phyloP scores from a whole-genome alignment of 169 alveolate genomes.

The Cryptosporidium baileyi region DNA sequence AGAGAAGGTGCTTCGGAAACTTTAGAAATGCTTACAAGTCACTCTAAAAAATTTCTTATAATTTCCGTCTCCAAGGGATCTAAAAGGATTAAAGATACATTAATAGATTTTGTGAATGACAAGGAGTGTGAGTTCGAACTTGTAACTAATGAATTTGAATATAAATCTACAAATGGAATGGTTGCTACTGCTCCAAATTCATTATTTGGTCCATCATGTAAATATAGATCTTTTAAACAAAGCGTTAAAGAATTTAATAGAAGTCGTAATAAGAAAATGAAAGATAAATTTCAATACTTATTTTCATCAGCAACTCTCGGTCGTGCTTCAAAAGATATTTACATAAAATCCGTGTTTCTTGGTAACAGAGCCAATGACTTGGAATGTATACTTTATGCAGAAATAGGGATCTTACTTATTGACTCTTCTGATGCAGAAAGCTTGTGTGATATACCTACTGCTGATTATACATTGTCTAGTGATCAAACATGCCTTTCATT shows the following conservation, averaged over 20 bases:
- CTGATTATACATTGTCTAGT: neutral
- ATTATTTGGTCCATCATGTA: slow-evolving; percentile 58
- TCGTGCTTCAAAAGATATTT: slow-evolving; percentile 1
- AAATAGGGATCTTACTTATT: slow-evolving; percentile 34
- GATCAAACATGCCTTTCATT: neutral
- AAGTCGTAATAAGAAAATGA: neutral
- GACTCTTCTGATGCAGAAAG: neutral
- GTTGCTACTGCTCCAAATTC: slow-evolving; percentile 39
- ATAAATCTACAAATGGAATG: neutral
- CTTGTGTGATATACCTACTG: slow-evolving; percentile 14
- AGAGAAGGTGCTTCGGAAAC: slow-evolving; percentile 59
- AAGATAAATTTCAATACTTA: neutral
- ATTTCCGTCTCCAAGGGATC: slow-evolving; percentile 38
- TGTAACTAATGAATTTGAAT: slow-evolving; percentile 28
- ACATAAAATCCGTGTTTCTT: slow-evolving; percentile 22
- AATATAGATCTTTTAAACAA: slow-evolving; percentile 27
- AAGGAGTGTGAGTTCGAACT: slow-evolving; percentile 26
- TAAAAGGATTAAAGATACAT: slow-evolving; percentile 20
- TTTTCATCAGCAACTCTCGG: too few species aligned
- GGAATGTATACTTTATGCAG: slow-evolving; percentile 44
- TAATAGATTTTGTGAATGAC: neutral
- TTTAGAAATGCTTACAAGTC: neutral
- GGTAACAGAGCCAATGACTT: slow-evolving; percentile 52
- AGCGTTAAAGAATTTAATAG: slow-evolving; percentile 12
- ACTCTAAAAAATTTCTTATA: slow-evolving; percentile 1